These are phyloP conservation scores for Coix lacrymajobi DNA, from an alignment of 176 grass and related monocot genomes.

Conservation along the genomic window DNA sequence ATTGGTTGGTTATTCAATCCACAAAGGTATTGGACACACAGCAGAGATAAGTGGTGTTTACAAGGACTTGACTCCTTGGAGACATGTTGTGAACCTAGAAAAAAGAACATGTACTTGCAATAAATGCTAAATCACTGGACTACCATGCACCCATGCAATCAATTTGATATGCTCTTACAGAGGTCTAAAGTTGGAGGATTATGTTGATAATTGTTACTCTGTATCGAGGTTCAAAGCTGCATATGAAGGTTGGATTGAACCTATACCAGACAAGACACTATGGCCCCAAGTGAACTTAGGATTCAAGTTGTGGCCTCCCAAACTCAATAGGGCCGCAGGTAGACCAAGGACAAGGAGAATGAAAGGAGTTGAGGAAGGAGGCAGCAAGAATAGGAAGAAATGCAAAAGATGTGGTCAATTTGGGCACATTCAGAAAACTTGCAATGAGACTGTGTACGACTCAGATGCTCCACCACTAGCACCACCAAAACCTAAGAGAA, in stretches of 20 bases:
- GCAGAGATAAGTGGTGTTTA: background rate
- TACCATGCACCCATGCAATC: background rate
- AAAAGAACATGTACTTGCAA: background rate
- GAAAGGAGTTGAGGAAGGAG: background rate
- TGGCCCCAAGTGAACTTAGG: background rate
- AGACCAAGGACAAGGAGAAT: background rate
- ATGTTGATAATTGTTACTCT: background rate
- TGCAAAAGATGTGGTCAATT: background rate
- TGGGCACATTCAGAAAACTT: background rate
- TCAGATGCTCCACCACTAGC: background rate
- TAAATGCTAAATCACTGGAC: background rate
- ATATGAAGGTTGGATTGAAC: background rate
- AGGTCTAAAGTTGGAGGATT: background rate
- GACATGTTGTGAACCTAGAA: background rate
- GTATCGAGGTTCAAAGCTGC: background rate
- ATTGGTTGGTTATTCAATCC: background rate
- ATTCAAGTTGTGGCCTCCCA: background rate
- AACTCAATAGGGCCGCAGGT: background rate
- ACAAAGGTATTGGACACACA: background rate
- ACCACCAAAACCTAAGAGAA: background rate
- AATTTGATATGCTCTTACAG: background rate
- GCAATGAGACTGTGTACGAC: background rate
- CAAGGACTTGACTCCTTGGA: background rate
- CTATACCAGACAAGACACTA: background rate
- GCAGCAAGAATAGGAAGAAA: background rate